Evolutionary conservation across 345 rosid species (phyloP).

Genomic region (Eucalyptus sp.): DNA sequence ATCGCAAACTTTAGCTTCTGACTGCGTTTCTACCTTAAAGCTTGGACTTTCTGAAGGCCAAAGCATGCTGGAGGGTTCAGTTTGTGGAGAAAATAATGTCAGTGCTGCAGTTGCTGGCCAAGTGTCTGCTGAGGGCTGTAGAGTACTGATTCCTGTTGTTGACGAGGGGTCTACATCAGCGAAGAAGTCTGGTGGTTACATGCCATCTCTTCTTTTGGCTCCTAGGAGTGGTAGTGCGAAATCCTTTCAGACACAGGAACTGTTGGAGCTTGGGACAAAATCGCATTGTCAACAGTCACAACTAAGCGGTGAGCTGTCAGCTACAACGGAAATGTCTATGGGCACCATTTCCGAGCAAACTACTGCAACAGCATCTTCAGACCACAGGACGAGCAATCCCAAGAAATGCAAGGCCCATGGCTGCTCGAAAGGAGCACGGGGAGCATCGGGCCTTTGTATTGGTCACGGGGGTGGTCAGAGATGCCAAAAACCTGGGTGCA

Average conservation of each 20-base stretch:
- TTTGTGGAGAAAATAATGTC: constrained; percentile 21
- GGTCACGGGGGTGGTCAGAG: constrained; percentile 98
- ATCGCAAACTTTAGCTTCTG: constrained; percentile 26
- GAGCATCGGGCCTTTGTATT: constrained; percentile 86
- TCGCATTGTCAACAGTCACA: constrained; percentile 20
- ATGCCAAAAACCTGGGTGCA: constrained; percentile 80
- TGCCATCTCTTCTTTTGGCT: constrained; percentile 78
- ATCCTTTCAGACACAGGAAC: constrained; percentile 26
- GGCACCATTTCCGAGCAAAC: constrained; percentile 48
- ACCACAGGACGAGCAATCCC: constrained; percentile 27
- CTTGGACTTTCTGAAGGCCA: constrained; percentile 61
- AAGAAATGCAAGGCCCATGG: constrained; percentile 75
- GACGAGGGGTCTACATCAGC: constrained; percentile 97
- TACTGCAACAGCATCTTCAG: constrained; percentile 37
- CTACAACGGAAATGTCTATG: constrained; percentile 36
- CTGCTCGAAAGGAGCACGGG: constrained; percentile 85
- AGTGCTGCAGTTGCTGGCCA: constrained; percentile 7
- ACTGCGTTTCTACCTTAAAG: constrained; percentile 48
- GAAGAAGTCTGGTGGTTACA: constrained; percentile 83
- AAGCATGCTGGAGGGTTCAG: constrained; percentile 36
- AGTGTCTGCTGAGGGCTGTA: constrained; percentile 8
- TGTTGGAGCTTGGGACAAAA: constrained; percentile 23
- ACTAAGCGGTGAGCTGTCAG: constrained; percentile 37
- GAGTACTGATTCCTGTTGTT: constrained; percentile 40
- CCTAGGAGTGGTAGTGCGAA: constrained; percentile 31